phyloP scores from a whole-genome alignment of 768 basidiomycete genomes.

The Daedaleopsis sinensis region DNA sequence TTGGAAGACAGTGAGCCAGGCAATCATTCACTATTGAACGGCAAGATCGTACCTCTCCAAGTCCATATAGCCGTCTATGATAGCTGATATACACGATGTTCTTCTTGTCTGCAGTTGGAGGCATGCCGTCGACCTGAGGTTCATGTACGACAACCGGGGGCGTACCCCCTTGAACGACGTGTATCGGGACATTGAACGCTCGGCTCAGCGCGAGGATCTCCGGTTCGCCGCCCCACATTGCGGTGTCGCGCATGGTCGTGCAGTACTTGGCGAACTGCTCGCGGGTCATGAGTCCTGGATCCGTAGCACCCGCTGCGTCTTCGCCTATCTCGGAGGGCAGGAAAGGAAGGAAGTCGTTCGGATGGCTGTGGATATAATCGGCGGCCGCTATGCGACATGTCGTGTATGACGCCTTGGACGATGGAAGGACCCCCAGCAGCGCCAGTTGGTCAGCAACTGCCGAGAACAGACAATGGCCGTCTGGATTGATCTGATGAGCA shows the following conservation, averaged over 20 bases:
- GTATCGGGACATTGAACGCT: slow-evolving; percentile 81
- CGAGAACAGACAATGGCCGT: slow-evolving; percentile 95
- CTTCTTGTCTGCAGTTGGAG: slow-evolving; percentile 38
- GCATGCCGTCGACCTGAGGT: slow-evolving; percentile 44
- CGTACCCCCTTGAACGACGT: slow-evolving; percentile 83
- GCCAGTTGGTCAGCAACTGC: slow-evolving; percentile 91
- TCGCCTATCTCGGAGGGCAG: slow-evolving; percentile 75
- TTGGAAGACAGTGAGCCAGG: slow-evolving; percentile 6
- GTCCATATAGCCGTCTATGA: slow-evolving; percentile 91
- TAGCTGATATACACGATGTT: slow-evolving; percentile 77
- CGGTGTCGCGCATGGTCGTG: slow-evolving; percentile 73
- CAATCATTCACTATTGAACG: neutral
- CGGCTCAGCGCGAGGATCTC: slow-evolving; percentile 91
- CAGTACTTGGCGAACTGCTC: slow-evolving; percentile 77
- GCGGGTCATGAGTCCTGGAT: slow-evolving; percentile 72
- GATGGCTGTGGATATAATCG: slow-evolving; percentile 78
- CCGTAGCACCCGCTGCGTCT: slow-evolving; percentile 63
- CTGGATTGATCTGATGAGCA: slow-evolving; percentile 75
- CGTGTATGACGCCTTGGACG: slow-evolving; percentile 59
- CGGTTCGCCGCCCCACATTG: slow-evolving; percentile 97
- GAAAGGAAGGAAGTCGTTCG: slow-evolving; percentile 93
- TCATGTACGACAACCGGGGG: slow-evolving; percentile 87
- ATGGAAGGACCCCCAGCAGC: slow-evolving; percentile 66
- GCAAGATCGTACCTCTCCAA: slow-evolving; percentile 78
- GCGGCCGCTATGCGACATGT: slow-evolving; percentile 72